Evolutionary conservation across 768 basidiomycete species (phyloP), one percentile per base, ranked within the genome.

Genomic region (Boletus rubroflammeus): DNA sequence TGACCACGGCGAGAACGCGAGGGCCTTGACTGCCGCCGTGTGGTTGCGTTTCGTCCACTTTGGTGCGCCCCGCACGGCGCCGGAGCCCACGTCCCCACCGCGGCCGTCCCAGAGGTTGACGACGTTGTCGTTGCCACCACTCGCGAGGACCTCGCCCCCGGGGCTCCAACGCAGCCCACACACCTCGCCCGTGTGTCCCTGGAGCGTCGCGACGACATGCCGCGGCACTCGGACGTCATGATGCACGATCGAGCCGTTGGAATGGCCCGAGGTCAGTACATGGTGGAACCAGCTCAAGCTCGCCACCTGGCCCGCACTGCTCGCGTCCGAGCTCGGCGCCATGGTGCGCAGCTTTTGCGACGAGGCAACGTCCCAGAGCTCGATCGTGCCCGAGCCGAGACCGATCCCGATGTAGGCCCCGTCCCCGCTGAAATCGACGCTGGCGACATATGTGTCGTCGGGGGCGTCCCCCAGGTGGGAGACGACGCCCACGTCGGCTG

Each of bases 1-100:
- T 0, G 87, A 82, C 97, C 97, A 98, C 0, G 96, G 93, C 59
- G 93, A 96, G 93, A 97, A 99, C 1, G 93, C 93, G 51, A 99
- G 75, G 2, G 94, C 84, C 77, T 89, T 89, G 54, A 88, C 86
- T 2, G 93, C 93, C 0, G 93, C 93, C 0, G 88, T 90, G 67
- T 96, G 93, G 67, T 91, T 93, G 43, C 88, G 76, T 72, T 95
- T 94, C 23, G 88, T 90, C 90, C 91, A 94, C 66, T 93, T 93
- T 0, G 93, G 84, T 66, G 71, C 79, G 3, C 80, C 83, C n/a
- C 81, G 69, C 3, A 80, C 73, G 56, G 76, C 74, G 4, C 70
- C 75, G 1, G 66, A 57, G 47, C 46, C 50, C 58, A 79, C 79
- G 56, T 83, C 81, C 0, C 83, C 82, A 0, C 90, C 75, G 51